Conservation (phyloP, 2,329 filamentous ascomycete genomes). For the Ascocoryne sarcoides region DNA sequence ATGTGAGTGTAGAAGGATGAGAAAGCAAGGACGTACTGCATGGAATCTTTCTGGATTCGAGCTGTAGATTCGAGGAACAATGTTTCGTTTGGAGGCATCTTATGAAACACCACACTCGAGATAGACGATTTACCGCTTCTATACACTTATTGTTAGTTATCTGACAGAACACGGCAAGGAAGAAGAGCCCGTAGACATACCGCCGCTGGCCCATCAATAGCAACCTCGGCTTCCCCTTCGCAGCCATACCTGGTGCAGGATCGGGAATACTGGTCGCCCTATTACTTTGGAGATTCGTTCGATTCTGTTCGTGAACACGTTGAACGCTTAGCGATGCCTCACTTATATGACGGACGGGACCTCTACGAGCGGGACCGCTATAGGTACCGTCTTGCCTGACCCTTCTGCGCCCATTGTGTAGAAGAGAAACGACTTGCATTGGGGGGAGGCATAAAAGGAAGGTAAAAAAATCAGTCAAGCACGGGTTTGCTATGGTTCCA, state of each 20-base stretch:
- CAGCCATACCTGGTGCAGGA: conserved; percentile 36
- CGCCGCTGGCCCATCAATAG: conserved; percentile 92
- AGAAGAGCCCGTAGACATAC: too few relatives aligned
- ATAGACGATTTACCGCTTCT: conserved; percentile 99
- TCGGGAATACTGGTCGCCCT: conserved; percentile 38
- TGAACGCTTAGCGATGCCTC: conserved; percentile 55
- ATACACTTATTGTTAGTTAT: conserved; percentile 8
- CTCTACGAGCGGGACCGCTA: conserved; percentile 27
- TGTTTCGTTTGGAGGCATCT: conserved; percentile 91
- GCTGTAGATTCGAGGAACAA: conserved; percentile 93
- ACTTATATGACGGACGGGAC: conserved; percentile 37
- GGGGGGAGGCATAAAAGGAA: conserved; percentile 4
- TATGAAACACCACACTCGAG: conserved; percentile 98
- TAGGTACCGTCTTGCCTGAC: conserved; percentile 23
- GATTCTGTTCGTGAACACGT: conserved; percentile 54
- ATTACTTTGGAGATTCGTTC: conserved; percentile 40
- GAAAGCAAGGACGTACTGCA: conserved; percentile 59
- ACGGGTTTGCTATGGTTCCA: too few relatives aligned
- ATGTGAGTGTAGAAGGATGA: background rate
- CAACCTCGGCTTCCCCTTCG: conserved; percentile 68
- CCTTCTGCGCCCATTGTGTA: conserved; percentile 25
- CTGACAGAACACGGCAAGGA: background rate
- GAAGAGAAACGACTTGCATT: conserved; percentile 20
- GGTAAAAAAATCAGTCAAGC: too few relatives aligned
- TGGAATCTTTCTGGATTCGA: conserved; percentile 85